A percentile compares a stretch with the other conserved stretches of the same genome.
phyloP scores from a whole-genome alignment of 2,329 filamentous ascomycete species.

The Cercospora sojina region DNA sequence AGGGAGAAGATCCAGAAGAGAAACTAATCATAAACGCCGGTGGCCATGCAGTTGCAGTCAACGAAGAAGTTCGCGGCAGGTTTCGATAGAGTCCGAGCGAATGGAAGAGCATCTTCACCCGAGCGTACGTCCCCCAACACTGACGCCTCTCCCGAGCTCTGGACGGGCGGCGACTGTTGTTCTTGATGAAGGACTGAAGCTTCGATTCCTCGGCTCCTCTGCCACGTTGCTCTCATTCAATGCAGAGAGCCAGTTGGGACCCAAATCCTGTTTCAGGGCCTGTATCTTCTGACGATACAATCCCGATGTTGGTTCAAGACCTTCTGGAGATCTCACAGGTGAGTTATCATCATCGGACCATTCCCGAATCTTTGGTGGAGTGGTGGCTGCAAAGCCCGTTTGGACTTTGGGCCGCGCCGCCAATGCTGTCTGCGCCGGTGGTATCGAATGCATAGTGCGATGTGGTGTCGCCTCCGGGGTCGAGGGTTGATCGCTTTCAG shows the following conservation, averaged over 20 bases:
- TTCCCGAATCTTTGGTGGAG: slow-evolving; percentile 33
- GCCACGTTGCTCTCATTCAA: slow-evolving; percentile 71
- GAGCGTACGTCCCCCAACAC: slow-evolving; percentile 36
- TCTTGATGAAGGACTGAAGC: slow-evolving; percentile 33
- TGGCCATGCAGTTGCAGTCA: background rate
- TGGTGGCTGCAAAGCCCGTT: slow-evolving; percentile 33
- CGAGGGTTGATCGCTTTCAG: slow-evolving; percentile 30
- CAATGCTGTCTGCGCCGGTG: slow-evolving; percentile 16
- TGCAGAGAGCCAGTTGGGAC: slow-evolving; percentile 81
- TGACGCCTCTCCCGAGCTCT: slow-evolving; percentile 33
- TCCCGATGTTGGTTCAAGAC: slow-evolving; percentile 33
- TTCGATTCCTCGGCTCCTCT: slow-evolving; percentile 23
- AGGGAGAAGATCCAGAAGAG: slow-evolving; percentile 1
- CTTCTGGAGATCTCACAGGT: slow-evolving; percentile 31
- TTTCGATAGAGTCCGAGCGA: background rate
- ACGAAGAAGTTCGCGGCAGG: background rate
- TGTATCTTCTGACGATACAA: slow-evolving; percentile 83
- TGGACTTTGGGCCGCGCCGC: slow-evolving; percentile 31
- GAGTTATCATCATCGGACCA: slow-evolving; percentile 36
- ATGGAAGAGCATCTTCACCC: slow-evolving; percentile 28
- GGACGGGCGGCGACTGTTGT: slow-evolving; percentile 28
- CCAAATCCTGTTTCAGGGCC: slow-evolving; percentile 78
- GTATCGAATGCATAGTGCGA: slow-evolving; percentile 26
- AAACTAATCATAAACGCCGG: slow-evolving; percentile 7
- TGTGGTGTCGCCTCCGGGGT: slow-evolving; percentile 32